Base-by-base conservation (phyloP, 345 rosid genomes). In the Rhizophora mangle region DNA sequence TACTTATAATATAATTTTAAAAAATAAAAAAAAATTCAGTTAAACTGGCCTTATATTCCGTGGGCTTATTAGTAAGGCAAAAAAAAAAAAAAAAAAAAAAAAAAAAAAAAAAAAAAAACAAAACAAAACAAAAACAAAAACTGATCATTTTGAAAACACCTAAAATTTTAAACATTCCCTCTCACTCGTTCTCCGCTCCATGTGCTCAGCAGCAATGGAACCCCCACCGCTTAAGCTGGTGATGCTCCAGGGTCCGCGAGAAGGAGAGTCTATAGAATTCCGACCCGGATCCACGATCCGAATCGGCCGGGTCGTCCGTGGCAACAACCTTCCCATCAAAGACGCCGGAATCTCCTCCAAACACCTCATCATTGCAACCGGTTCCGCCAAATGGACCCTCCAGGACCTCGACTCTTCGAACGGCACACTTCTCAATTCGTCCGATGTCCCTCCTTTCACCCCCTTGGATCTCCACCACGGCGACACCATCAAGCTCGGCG, bases 271-370 rank as follows among this genome's bases (percentile, higher is more conserved):
- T 58, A 54, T 89, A 0, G 87, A 74, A 56, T 91, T 75, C 75
- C 72, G 73, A 30, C 75, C 89, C 58, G 83, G 87, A 74, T 76
- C 86, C 71, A 63, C 69, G 2, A 55, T 87, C 19, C 82, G 86
- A 9, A 72, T 94, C 8, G 98, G 98, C 8, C 96, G 98, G 26
- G 6, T 87, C 52, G 76, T 82, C 30, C 88, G 91, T 24, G 98
- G 97, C 62, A 94, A 94, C 81, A 82, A 84, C 29, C 68, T 91
- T 49, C 15, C 83, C 13, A 71, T 94, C 70, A 88, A 87, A 63
- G 96, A 91, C 76, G 79, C 69, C n/a, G 98, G 95, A 54, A 80
- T 91, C 80, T 91, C 96, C 67, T 81, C 95, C 30, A 89, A 89
- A 72, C 98, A 94, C 79, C 81, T 91, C 30, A 18, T 71, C 1